Evolutionary conservation across 2,329 filamentous ascomycete genomes (phyloP).

Genomic region (Pseudogymnoascus sp.): DNA sequence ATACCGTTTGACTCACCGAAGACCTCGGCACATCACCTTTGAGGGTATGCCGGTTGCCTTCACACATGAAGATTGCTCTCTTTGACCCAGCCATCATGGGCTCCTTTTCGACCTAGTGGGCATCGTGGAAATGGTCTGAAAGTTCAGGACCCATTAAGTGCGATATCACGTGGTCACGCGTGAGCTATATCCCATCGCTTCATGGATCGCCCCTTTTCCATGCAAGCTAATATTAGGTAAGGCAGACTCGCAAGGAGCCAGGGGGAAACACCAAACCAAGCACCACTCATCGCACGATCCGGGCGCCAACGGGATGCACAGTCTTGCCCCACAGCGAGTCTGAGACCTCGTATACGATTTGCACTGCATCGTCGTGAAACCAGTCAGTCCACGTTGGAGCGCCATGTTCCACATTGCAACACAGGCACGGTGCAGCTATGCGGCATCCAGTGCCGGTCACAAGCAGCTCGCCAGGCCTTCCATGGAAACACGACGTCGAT

Average conservation of each 20-base stretch:
- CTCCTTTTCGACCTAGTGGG: not conserved
- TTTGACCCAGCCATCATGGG: not conserved
- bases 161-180: conserved; percentile 1
- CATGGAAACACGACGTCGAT: not conserved
- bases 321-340: not conserved
- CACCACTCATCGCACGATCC: not conserved
- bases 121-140: not conserved
- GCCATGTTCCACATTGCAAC: not conserved
- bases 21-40: conserved; percentile 1
- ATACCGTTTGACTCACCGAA: conserved; percentile 3
- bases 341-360: not conserved
- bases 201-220: not conserved
- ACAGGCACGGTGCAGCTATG: not conserved
- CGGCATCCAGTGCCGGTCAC: not conserved
- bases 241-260: conserved; percentile 4
- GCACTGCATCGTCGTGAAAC: not conserved
- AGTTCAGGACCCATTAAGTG: not conserved
- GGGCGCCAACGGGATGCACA: not conserved
- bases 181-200: not conserved
- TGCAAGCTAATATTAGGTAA: conserved; percentile 2
- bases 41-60: not conserved
- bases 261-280: not conserved
- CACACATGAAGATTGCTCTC: not conserved
- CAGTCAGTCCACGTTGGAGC: not conserved
- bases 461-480: not conserved